Percentiles rank a stretch among this genome's conserved stretches.
Conservation (phyloP, 2,329 filamentous ascomycete genomes). For the Cordyceps javanica region DNA sequence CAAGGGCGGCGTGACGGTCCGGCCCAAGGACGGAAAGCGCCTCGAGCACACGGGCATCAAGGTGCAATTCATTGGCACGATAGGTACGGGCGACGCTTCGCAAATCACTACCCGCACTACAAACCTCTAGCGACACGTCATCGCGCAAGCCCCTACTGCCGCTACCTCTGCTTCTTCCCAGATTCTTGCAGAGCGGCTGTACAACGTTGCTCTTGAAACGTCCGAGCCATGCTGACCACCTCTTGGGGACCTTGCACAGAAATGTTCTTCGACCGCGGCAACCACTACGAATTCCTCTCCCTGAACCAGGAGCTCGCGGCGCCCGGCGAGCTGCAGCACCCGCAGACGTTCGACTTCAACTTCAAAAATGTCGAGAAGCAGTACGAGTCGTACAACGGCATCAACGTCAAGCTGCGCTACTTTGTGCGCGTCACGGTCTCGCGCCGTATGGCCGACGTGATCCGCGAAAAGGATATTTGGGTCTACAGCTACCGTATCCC, state of each 20-base stretch:
- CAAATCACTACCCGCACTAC: too few relatives aligned
- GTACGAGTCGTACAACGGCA: constrained; percentile 99
- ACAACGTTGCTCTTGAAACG: too few relatives aligned
- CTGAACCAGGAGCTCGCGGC: constrained; percentile 95
- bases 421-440: constrained; percentile 96
- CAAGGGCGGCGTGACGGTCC: constrained; percentile 88
- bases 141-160: too few relatives aligned
- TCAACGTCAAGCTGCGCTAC: constrained; percentile 98
- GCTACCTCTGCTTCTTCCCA: too few relatives aligned
- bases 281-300: constrained; percentile 98
- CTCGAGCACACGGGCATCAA: constrained; percentile 99
- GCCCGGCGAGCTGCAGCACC: constrained; percentile 95
- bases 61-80: constrained; percentile 98
- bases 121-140: too few relatives aligned
- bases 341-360: constrained; percentile 98
- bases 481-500: constrained; percentile 98
- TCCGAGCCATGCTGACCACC: not conserved
- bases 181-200: not conserved
- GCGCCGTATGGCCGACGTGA: constrained; percentile 93
- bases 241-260: constrained; percentile 54
- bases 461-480: constrained; percentile 99
- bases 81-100: constrained; percentile 74
- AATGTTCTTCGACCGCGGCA: constrained; percentile 99
- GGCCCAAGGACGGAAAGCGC: constrained; percentile 96
- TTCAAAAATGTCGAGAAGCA: constrained; percentile 99